phyloP scores from a whole-genome alignment of 2,329 filamentous ascomycete species.

The Neocucurbitaria cava region DNA sequence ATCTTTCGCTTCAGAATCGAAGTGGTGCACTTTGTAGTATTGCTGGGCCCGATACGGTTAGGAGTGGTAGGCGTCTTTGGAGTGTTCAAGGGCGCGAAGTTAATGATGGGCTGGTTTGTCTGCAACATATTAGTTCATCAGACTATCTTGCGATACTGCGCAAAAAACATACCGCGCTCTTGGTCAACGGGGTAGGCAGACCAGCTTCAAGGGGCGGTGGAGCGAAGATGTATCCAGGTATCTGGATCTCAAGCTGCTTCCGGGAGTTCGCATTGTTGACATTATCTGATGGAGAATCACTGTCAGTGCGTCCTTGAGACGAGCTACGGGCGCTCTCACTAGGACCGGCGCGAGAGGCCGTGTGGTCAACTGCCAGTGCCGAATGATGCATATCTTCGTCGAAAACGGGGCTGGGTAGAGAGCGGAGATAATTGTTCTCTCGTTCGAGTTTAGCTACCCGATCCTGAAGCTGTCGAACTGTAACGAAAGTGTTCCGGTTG shows the following conservation, averaged over 20 bases:
- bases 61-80: constrained; percentile 15
- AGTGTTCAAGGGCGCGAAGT: background rate
- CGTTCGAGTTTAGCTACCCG: constrained; percentile 90
- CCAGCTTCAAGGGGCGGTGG: background rate
- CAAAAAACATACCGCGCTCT: constrained; percentile 12
- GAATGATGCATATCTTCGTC: background rate
- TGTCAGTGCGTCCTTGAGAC: background rate
- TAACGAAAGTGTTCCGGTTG: background rate
- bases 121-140: background rate
- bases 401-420: background rate
- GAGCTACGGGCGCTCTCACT: constrained; percentile 1
- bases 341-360: background rate
- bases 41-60: constrained; percentile 17
- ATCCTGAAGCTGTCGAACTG: constrained; percentile 70
- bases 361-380: background rate
- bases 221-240: constrained; percentile 3
- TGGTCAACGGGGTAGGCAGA: constrained; percentile 12
- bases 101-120: background rate
- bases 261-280: constrained; percentile 5
- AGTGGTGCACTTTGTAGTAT: constrained; percentile 9
- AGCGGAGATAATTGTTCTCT: constrained; percentile 66
- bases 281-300: background rate
- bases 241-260: constrained; percentile 16
- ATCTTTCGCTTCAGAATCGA: constrained; percentile 23
- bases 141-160: background rate